These are phyloP conservation scores for Claviceps sp. DNA, from an alignment of 2,329 filamentous ascomycete genomes.

Conservation along the genomic window DNA sequence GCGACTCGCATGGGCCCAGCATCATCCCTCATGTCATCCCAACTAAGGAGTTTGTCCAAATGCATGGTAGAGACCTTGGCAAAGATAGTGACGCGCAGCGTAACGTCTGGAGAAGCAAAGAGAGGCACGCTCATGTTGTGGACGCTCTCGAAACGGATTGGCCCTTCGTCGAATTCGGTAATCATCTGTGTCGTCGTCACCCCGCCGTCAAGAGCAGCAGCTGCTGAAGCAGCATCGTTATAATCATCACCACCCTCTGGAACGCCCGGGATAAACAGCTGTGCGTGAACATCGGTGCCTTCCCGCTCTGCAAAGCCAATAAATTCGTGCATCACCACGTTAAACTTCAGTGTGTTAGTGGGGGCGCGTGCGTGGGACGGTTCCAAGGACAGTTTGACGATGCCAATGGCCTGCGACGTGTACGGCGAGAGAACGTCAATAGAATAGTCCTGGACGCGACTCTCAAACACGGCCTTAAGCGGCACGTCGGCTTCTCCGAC, in stretches of 20 bases:
- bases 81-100: conserved; percentile 78
- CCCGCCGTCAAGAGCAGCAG: conserved; percentile 48
- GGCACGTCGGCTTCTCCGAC: conserved; percentile 90
- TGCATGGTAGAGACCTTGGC: conserved; percentile 87
- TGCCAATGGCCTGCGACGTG: conserved; percentile 79
- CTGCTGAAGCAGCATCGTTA: too few species aligned
- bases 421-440: conserved; percentile 87
- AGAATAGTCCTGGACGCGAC: conserved; percentile 83
- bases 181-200: conserved; percentile 95
- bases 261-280: conserved; percentile 87
- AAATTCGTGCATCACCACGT: conserved; percentile 95
- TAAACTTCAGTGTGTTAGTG: conserved; percentile 89
- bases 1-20: conserved; percentile 44
- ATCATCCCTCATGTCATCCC: conserved; percentile 98
- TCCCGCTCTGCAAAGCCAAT: conserved; percentile 90
- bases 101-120: conserved; percentile 54
- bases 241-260: conserved; percentile 64
- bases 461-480: conserved; percentile 84
- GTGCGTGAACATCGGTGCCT: conserved; percentile 88
- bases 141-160: conserved; percentile 90
- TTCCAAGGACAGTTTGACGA: conserved; percentile 81
- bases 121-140: conserved; percentile 94
- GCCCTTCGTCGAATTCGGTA: conserved; percentile 80
- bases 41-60: conserved; percentile 90
- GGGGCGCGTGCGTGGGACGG: conserved; percentile 88